Conservation (phyloP, 805 yeast genomes). For the Candida coquimbonensis region DNA sequence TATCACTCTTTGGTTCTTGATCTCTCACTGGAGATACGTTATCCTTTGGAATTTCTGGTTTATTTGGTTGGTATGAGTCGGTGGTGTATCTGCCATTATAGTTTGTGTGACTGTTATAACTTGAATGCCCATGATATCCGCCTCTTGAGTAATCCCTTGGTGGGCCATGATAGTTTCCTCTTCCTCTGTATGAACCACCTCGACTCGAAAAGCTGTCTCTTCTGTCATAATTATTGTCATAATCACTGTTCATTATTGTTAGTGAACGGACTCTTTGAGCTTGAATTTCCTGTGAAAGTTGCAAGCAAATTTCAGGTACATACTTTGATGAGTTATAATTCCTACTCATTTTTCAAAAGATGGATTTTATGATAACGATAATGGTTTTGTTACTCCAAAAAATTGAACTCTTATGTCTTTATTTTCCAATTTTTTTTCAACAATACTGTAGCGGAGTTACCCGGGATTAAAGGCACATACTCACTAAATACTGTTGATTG, state of each 20-base stretch:
- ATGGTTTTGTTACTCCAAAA: too few species aligned
- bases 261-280: background rate
- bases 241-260: background rate
- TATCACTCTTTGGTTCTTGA: background rate
- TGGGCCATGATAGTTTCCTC: background rate
- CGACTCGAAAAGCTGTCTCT: conserved; percentile 1
- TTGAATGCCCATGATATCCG: background rate
- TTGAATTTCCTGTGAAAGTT: background rate
- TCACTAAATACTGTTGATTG: too few species aligned
- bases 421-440: background rate
- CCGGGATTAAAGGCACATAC: background rate
- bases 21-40: background rate
- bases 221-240: conserved; percentile 1
- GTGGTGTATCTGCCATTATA: too few species aligned
- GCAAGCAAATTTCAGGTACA: background rate
- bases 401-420: background rate
- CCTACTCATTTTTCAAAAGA: conserved; percentile 1
- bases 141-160: background rate
- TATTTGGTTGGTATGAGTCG: background rate
- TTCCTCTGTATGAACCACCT: conserved; percentile 3
- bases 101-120: background rate
- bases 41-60: background rate
- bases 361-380: background rate
- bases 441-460: background rate
- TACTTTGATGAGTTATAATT: conserved; percentile 4